A percentile compares a stretch with the other conserved stretches of the same genome.
Evolutionary conservation across 2,329 filamentous ascomycete genomes (phyloP).

Genomic region (Lachnellula willkommii): DNA sequence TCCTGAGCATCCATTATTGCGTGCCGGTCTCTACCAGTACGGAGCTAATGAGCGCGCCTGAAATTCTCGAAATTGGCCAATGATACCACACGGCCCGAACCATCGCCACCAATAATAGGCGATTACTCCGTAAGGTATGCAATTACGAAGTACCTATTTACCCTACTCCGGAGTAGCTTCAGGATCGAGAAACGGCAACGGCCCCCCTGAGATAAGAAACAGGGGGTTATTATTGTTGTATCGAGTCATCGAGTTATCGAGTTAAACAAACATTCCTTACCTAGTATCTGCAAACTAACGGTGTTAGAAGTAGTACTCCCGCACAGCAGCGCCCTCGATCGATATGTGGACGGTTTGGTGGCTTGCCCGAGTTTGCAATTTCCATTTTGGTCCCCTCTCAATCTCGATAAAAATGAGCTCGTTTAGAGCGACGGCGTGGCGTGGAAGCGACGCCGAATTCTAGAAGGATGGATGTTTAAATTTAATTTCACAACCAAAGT

Average conservation of each 20-base stretch:
- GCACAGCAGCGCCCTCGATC: background rate
- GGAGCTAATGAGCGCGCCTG: background rate
- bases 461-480: background rate
- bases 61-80: background rate
- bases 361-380: background rate
- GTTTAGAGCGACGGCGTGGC: no score
- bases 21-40: no score
- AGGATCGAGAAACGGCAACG: background rate
- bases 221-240: no score
- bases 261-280: no score
- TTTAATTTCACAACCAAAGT: background rate
- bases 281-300: no score
- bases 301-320: no score
- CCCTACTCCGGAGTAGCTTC: background rate
- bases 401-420: background rate
- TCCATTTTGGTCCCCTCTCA: background rate
- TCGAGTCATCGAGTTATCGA: no score
- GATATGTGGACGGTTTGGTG: background rate
- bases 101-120: background rate
- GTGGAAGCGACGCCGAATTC: no score
- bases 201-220: no score
- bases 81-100: background rate
- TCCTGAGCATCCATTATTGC: background rate
- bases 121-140: no score
- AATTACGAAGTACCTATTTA: background rate